phyloP scores from a whole-genome alignment of 371 early-diverging fungal species.

The Rhizopus sp. region DNA sequence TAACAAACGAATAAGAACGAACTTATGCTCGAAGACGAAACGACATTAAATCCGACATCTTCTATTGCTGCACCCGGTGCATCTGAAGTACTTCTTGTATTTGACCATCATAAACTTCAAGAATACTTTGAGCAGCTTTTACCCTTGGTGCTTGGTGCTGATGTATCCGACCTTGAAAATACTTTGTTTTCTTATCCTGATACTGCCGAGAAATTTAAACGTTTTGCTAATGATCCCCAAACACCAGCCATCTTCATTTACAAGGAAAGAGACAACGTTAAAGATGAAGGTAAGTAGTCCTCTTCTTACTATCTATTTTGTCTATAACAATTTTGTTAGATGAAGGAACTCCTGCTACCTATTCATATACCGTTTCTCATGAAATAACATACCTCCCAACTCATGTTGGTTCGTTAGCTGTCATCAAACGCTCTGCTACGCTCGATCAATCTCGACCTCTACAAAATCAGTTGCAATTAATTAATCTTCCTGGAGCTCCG shows the following conservation, averaged over 20 bases:
- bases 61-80: constrained; percentile 13
- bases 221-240: constrained; percentile 80
- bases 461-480: constrained; percentile 83
- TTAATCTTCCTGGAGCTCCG: constrained; percentile 91
- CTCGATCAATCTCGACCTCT: constrained; percentile 79
- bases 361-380: constrained; percentile 69
- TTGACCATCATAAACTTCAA: constrained; percentile 64
- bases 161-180: constrained; percentile 57
- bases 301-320: constrained; percentile 5
- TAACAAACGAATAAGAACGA: not conserved
- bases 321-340: constrained; percentile 22
- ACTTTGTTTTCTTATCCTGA: constrained; percentile 71
- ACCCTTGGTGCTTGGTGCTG: constrained; percentile 75
- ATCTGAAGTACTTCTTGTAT: constrained; percentile 31
- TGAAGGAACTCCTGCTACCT: constrained; percentile 40
- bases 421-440: constrained; percentile 84
- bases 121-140: constrained; percentile 73
- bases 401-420: constrained; percentile 81
- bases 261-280: constrained; percentile 72
- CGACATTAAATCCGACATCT: constrained; percentile 10
- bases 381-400: constrained; percentile 77
- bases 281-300: constrained; percentile 45
- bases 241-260: constrained; percentile 78
- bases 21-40: constrained; percentile 25
- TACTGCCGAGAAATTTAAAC: constrained; percentile 70